A percentile compares a stretch with the other conserved stretches of the same genome.
These are phyloP conservation scores for Tylopilus sp. DNA, from an alignment of 1,284 basidiomycete genomes.

Conservation along the genomic window DNA sequence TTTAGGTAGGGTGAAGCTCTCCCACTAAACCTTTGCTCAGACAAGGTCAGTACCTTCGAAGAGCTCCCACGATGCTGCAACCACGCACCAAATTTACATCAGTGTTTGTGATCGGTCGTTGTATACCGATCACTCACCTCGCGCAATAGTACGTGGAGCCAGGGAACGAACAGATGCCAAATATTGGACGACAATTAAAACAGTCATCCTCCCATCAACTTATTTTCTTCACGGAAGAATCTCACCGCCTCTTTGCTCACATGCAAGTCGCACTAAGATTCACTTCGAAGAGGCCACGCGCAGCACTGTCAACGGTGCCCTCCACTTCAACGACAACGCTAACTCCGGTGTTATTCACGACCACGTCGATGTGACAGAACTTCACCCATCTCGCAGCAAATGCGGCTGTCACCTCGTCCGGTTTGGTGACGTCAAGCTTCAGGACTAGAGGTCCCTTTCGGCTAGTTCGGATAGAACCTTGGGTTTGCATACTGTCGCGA, in stretches of 20 bases:
- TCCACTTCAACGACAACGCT: slow-evolving; percentile 13
- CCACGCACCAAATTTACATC: slow-evolving; percentile 20
- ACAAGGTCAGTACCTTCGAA: background rate
- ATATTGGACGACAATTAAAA: slow-evolving; percentile 21
- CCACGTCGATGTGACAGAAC: slow-evolving; percentile 42
- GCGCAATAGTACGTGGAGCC: slow-evolving; percentile 17
- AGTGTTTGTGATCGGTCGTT: background rate
- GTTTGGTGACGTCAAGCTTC: slow-evolving; percentile 37
- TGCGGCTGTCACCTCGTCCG: slow-evolving; percentile 26
- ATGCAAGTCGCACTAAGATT: slow-evolving; percentile 35
- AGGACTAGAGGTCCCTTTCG: slow-evolving; percentile 33
- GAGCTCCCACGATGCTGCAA: background rate
- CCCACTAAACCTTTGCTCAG: slow-evolving; percentile 15
- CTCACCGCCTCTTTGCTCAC: slow-evolving; percentile 28
- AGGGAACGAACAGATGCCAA: slow-evolving; percentile 5
- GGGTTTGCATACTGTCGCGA: slow-evolving; percentile 35
- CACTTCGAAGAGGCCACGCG: slow-evolving; percentile 32
- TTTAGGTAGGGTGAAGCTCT: slow-evolving; percentile 20
- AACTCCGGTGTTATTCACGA: slow-evolving; percentile 41
- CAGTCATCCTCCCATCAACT: slow-evolving; percentile 22
- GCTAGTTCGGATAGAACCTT: slow-evolving; percentile 27
- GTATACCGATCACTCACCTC: slow-evolving; percentile 5
- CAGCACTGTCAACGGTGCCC: slow-evolving; percentile 17
- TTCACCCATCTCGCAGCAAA: slow-evolving; percentile 29
- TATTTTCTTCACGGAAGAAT: slow-evolving; percentile 25